Conservation (phyloP, 2,329 filamentous ascomycete genomes). For the Aspergillus sp. region DNA sequence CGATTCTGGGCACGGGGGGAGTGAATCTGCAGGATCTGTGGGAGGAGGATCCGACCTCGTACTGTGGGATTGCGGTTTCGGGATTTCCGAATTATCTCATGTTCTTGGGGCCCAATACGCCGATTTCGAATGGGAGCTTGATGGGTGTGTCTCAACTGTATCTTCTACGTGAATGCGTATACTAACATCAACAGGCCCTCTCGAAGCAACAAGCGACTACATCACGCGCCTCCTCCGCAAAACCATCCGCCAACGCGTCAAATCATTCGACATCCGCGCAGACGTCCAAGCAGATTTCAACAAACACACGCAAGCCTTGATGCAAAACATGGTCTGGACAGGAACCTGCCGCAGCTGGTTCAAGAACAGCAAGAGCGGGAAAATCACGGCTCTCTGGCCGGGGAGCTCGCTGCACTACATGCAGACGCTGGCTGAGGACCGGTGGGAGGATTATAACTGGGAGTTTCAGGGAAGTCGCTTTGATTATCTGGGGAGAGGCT, state of each 20-base stretch:
- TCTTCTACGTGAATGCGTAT: too few species aligned
- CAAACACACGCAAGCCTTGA: too few species aligned
- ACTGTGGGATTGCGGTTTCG: slow-evolving; percentile 39
- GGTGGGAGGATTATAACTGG: background rate
- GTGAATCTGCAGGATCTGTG: slow-evolving; percentile 33
- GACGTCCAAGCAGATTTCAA: too few species aligned
- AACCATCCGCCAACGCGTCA: too few species aligned
- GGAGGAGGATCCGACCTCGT: slow-evolving; percentile 38
- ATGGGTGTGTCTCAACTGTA: too few species aligned
- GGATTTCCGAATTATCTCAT: slow-evolving; percentile 42
- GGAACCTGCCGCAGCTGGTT: background rate
- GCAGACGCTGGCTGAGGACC: background rate
- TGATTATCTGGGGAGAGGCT: background rate
- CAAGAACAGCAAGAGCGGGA: background rate
- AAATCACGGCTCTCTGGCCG: background rate
- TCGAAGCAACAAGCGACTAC: too few species aligned
- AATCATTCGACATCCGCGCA: too few species aligned
- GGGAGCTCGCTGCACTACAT: background rate
- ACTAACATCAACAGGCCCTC: too few species aligned
- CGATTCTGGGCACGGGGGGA: slow-evolving; percentile 36
- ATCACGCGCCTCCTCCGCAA: too few species aligned
- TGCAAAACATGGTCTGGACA: background rate
- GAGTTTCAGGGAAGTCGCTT: background rate
- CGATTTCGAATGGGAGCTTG: too few species aligned
- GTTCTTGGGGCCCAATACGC: slow-evolving; percentile 35